Conservation (phyloP, 2,329 filamentous ascomycete genomes). For the Ophiostoma populinum region DNA sequence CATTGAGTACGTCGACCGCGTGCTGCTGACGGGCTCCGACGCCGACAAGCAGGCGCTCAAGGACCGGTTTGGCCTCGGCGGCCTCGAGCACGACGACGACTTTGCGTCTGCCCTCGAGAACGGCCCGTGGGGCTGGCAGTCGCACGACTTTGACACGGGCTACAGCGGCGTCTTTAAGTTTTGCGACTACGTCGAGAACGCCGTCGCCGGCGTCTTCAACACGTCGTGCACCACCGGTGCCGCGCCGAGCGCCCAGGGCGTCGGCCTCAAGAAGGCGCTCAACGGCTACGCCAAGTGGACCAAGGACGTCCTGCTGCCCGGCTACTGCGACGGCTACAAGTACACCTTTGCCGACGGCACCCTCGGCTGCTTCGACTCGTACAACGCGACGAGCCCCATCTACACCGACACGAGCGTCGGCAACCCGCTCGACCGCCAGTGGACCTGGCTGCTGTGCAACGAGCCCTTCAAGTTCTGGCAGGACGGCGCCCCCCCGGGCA, state of each 20-base stretch:
- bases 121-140: constrained; percentile 42
- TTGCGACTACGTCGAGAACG: constrained; percentile 32
- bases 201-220: constrained; percentile 22
- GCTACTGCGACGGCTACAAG: constrained; percentile 25
- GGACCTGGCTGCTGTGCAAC: constrained; percentile 40
- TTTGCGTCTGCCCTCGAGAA: constrained; percentile 30
- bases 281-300: constrained; percentile 33
- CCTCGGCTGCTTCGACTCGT: constrained; percentile 26
- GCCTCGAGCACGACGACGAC: constrained; percentile 26
- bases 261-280: constrained; percentile 31
- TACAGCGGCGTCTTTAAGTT: constrained; percentile 31
- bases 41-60: constrained; percentile 28
- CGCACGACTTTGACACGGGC: constrained; percentile 28
- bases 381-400: constrained; percentile 26
- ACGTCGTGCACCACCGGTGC: constrained; percentile 15
- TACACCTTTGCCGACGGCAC: constrained; percentile 22
- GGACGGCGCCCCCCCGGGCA: constrained; percentile 26
- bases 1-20: constrained; percentile 33
- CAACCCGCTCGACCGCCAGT: constrained; percentile 27
- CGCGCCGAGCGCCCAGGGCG: constrained; percentile 28
- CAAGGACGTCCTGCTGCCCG: constrained; percentile 24
- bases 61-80: constrained; percentile 29
- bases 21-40: constrained; percentile 21
- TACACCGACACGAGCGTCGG: constrained; percentile 22
- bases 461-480: constrained; percentile 23